These are phyloP conservation scores for Beauveria varroae DNA, from an alignment of 2,329 filamentous ascomycete species.

Conservation along the genomic window DNA sequence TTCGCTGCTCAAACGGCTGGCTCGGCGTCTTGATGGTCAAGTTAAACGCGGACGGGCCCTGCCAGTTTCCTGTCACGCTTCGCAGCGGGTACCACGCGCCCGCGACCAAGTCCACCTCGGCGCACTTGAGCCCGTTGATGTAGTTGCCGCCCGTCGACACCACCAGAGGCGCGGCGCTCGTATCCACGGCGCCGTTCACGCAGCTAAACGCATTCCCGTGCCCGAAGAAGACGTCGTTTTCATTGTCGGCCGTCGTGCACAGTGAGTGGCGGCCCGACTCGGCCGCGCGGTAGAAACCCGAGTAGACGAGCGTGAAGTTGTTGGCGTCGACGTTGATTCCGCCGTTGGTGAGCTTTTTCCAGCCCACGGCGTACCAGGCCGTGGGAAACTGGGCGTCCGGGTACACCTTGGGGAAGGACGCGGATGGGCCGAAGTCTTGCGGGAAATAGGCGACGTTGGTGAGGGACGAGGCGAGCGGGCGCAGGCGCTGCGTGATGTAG, in stretches of 20 bases:
- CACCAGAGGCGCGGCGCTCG: conserved; percentile 11
- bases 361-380: conserved; percentile 12
- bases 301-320: conserved; percentile 19
- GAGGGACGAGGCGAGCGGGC: conserved; percentile 9
- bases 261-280: conserved; percentile 15
- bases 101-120: conserved; percentile 11
- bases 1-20: conserved; percentile 9
- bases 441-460: conserved; percentile 15
- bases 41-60: conserved; percentile 12
- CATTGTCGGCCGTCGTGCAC: conserved; percentile 18
- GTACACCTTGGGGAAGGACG: neutral
- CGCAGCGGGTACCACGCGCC: conserved; percentile 17
- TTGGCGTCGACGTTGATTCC: conserved; percentile 17
- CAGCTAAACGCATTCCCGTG: conserved; percentile 17
- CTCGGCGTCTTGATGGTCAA: conserved; percentile 12
- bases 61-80: conserved; percentile 18
- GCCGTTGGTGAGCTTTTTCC: conserved; percentile 12
- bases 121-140: conserved; percentile 16
- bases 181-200: conserved; percentile 2
- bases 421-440: conserved; percentile 11
- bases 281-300: conserved; percentile 15
- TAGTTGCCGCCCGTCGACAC: conserved; percentile 13
- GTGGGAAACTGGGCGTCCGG: neutral
- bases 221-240: conserved; percentile 18
- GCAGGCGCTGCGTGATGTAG: conserved; percentile 17